These are phyloP conservation scores for Torrubiella hemipterigena DNA, from an alignment of 2,329 filamentous ascomycete species.

Conservation along the genomic window DNA sequence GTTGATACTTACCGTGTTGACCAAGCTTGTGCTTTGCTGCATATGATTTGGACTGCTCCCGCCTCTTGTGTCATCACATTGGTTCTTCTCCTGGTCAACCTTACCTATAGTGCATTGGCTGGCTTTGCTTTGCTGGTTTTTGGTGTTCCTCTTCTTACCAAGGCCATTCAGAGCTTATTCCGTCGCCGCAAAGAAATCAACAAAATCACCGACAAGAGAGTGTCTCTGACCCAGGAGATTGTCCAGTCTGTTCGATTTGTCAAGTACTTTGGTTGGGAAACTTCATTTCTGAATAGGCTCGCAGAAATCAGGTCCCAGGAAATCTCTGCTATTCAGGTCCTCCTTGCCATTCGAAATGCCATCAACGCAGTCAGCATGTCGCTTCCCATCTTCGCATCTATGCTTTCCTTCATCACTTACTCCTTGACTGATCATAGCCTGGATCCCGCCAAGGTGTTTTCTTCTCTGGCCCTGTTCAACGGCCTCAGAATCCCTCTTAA, in stretches of 20 bases:
- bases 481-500: slow-evolving; percentile 82
- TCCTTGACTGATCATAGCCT: slow-evolving; percentile 55
- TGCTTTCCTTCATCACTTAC: slow-evolving; percentile 85
- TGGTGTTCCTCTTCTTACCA: slow-evolving; percentile 65
- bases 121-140: slow-evolving; percentile 76
- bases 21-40: slow-evolving; percentile 77
- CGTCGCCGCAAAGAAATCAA: slow-evolving; percentile 69
- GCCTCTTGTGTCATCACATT: slow-evolving; percentile 69
- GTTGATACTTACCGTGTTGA: slow-evolving; percentile 91
- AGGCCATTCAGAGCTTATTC: slow-evolving; percentile 67
- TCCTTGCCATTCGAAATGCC: slow-evolving; percentile 72
- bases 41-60: slow-evolving; percentile 82
- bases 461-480: slow-evolving; percentile 89
- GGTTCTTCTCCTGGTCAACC: slow-evolving; percentile 68
- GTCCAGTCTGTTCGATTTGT: slow-evolving; percentile 85
- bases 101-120: slow-evolving; percentile 80
- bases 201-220: slow-evolving; percentile 85
- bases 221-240: slow-evolving; percentile 86
- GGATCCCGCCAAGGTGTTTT: slow-evolving; percentile 72
- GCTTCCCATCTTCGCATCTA: slow-evolving; percentile 85
- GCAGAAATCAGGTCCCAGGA: slow-evolving; percentile 63
- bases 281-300: slow-evolving; percentile 68
- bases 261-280: slow-evolving; percentile 95
- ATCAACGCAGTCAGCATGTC: slow-evolving; percentile 78
- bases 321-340: slow-evolving; percentile 70